Evolutionary conservation across 257 asterid species (phyloP).

Genomic region (Nicotiana tabacum): DNA sequence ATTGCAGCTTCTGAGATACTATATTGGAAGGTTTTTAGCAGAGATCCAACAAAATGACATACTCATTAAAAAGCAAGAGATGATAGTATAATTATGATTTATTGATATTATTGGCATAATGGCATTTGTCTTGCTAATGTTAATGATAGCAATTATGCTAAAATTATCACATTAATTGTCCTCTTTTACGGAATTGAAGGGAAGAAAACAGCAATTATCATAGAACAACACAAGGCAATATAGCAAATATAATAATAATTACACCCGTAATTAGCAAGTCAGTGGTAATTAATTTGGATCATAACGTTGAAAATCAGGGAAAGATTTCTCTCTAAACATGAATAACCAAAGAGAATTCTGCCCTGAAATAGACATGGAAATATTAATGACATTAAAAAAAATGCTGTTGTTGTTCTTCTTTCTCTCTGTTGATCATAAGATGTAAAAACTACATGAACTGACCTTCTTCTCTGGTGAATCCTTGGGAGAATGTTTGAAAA

Average conservation of each 20-base stretch:
- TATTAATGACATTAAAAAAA: not conserved
- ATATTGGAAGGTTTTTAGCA: not conserved
- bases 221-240: not conserved
- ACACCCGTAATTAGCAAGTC: not conserved
- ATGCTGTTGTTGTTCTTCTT: not conserved
- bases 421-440: not conserved
- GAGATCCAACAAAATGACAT: not conserved
- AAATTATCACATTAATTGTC: not conserved
- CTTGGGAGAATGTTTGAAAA: conserved; percentile 61
- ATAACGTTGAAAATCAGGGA: not conserved
- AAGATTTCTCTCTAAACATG: not conserved
- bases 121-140: not conserved
- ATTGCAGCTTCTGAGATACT: not conserved
- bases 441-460: not conserved
- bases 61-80: not conserved
- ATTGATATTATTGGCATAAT: not conserved
- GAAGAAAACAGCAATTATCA: not conserved
- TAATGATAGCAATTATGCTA: not conserved
- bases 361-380: not conserved
- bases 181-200: not conserved
- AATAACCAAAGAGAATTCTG: not conserved
- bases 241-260: not conserved
- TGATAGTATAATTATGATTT: not conserved
- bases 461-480: conserved; percentile 71
- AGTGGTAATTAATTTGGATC: not conserved